Evolutionary conservation across 805 yeast species (phyloP), one percentile per base, ranked within the genome.

Genomic region (Wickerhamomyces mucosus): DNA sequence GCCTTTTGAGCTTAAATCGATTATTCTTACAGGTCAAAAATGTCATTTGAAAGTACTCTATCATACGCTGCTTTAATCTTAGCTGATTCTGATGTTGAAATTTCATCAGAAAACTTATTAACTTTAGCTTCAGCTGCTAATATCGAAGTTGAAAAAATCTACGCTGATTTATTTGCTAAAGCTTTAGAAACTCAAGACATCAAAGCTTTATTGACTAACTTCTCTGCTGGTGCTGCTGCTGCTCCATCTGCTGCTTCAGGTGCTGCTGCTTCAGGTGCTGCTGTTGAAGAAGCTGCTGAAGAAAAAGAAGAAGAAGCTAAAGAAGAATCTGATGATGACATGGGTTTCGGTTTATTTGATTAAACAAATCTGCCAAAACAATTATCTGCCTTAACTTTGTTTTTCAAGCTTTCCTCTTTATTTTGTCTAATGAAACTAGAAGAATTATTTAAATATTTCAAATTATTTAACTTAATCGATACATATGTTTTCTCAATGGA

Each of bases 311-410:
- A 59, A 48, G 73, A 59, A 47, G 59, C 50, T 34, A 73, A 63
- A 51, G 66, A 57, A 51, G 69, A 67, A 58, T 69, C 73, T 42
- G 80, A 75, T 59, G 86, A 76, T 61, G 95, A 82, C 67, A 83
- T 85, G 94, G 95, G 95, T 59, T 77, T 80, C 83, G 89, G 88
- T 67, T 77, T 84, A 65, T 84, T 84, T 75, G 94, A 82, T 69
- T 83, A 83, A 63, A 46, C 39, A 34, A 28, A 7, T 36, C 34
- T 26, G 8, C 13, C 27, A 19, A 20, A 15, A n/a, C n/a, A n/a
- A n/a, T n/a, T n/a, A n/a, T n/a, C n/a, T n/a, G n/a, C n/a, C n/a
- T n/a, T n/a, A n/a, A n/a, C n/a, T n/a, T n/a, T n/a, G n/a, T n/a
- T n/a, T n/a, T n/a, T n/a, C n/a, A n/a, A n/a, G n/a, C n/a, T n/a